Percentiles rank a stretch among this genome's conserved stretches.
These are phyloP conservation scores for Ilex aquifolium DNA, from an alignment of 257 asterid genomes.

Conservation along the genomic window DNA sequence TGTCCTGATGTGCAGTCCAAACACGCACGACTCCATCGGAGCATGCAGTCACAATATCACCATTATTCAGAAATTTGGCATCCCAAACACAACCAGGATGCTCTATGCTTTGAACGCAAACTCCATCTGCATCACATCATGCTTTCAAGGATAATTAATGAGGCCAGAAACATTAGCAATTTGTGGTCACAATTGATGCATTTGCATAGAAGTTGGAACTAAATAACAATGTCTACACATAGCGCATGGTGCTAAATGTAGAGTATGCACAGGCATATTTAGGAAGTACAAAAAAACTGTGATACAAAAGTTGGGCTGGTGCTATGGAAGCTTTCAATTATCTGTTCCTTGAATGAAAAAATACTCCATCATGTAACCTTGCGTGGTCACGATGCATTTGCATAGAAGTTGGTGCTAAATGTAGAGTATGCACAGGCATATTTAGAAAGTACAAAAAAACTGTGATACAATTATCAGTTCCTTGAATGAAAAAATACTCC, in stretches of 20 bases:
- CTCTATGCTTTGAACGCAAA: slow-evolving; percentile 87
- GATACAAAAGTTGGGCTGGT: no score
- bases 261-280: no score
- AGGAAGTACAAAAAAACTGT: no score
- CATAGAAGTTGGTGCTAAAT: neutral
- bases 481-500: no score
- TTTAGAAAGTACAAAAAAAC: no score
- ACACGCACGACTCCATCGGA: slow-evolving; percentile 92
- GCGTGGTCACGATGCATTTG: neutral
- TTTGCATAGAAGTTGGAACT: neutral
- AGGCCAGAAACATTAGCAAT: neutral
- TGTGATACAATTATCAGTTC: no score
- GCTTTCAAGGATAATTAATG: slow-evolving; percentile 7
- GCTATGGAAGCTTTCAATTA: no score
- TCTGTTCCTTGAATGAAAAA: no score
- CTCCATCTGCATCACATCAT: slow-evolving; percentile 68
- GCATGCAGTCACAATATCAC: slow-evolving; percentile 92
- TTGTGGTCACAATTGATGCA: neutral
- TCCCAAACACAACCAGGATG: slow-evolving; percentile 99
- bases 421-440: no score
- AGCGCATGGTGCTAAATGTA: no score
- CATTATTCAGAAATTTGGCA: slow-evolving; percentile 83
- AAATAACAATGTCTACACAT: neutral
- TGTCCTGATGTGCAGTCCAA: slow-evolving; percentile 75
- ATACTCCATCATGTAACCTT: no score